Evolutionary conservation across 768 basidiomycete genomes (phyloP).

Genomic region (Tephrocybe sp.): DNA sequence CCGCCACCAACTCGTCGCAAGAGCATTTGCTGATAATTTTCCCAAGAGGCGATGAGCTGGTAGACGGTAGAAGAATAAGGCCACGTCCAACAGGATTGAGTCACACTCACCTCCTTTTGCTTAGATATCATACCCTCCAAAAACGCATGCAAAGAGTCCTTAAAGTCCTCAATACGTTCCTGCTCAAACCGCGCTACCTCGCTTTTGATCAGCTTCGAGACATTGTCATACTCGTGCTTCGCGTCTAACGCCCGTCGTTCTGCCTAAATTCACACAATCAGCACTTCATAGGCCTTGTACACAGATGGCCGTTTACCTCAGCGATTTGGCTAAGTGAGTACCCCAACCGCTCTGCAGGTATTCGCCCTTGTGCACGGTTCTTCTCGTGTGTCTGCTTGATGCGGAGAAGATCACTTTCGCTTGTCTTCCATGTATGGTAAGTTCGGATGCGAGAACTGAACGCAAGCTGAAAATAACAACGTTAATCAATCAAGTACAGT

Average conservation of each 20-base stretch:
- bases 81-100: background rate
- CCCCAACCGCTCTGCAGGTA: constrained; percentile 67
- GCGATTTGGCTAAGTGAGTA: constrained; percentile 77
- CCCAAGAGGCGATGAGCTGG: constrained; percentile 78
- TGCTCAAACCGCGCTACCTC: constrained; percentile 92
- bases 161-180: constrained; percentile 93
- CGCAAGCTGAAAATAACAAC: constrained; percentile 55
- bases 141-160: constrained; percentile 76
- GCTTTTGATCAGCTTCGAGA: constrained; percentile 82
- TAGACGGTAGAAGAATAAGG: background rate
- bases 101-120: constrained; percentile 69
- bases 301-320: constrained; percentile 45
- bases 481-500: background rate
- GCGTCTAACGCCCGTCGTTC: constrained; percentile 83
- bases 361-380: constrained; percentile 72
- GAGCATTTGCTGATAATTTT: constrained; percentile 74
- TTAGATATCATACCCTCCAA: constrained; percentile 83
- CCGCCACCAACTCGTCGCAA: constrained; percentile 34
- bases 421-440: constrained; percentile 77
- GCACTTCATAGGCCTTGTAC: background rate
- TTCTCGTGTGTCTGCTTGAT: constrained; percentile 80
- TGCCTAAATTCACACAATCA: constrained; percentile 45
- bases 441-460: constrained; percentile 86
- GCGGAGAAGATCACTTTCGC: constrained; percentile 73
- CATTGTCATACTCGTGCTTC: constrained; percentile 86